Conservation (phyloP, 345 rosid species). For the Citrus trifoliata region DNA sequence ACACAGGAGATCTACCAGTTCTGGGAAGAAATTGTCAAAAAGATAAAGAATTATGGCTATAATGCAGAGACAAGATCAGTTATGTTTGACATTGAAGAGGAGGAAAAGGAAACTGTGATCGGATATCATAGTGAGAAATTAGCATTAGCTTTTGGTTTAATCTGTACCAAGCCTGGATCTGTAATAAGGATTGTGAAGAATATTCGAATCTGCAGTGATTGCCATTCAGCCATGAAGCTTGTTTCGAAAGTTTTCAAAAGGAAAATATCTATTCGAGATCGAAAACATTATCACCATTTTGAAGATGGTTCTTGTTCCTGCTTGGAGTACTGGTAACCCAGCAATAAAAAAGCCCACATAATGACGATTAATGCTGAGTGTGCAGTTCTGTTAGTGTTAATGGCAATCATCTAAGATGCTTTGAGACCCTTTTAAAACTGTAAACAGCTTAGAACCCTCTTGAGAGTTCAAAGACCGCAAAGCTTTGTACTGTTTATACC, state of each 20-base stretch:
- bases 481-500: not conserved
- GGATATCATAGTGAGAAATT: constrained; percentile 18
- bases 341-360: not conserved
- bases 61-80: constrained; percentile 1
- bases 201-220: constrained; percentile 15
- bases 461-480: not conserved
- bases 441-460: not conserved
- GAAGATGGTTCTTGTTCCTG: constrained; percentile 16
- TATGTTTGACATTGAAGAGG: constrained; percentile 11
- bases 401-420: not conserved
- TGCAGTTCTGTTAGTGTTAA: not conserved
- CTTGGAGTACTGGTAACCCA: constrained; percentile 14
- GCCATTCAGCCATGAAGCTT: constrained; percentile 17
- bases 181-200: constrained; percentile 11
- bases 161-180: constrained; percentile 9
- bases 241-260: constrained; percentile 4
- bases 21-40: constrained; percentile 8
- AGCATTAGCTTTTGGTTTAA: constrained; percentile 14
- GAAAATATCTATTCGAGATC: constrained; percentile 12
- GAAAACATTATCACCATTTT: constrained; percentile 15
- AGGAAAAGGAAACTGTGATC: constrained; percentile 15
- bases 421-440: not conserved
- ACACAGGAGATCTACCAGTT: constrained; percentile 8
- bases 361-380: not conserved
- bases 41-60: constrained; percentile 13